A percentile compares a stretch with the other conserved stretches of the same genome.
Conservation (phyloP, 176 grass and related monocot species). For the Rhynchospora tenuis region DNA sequence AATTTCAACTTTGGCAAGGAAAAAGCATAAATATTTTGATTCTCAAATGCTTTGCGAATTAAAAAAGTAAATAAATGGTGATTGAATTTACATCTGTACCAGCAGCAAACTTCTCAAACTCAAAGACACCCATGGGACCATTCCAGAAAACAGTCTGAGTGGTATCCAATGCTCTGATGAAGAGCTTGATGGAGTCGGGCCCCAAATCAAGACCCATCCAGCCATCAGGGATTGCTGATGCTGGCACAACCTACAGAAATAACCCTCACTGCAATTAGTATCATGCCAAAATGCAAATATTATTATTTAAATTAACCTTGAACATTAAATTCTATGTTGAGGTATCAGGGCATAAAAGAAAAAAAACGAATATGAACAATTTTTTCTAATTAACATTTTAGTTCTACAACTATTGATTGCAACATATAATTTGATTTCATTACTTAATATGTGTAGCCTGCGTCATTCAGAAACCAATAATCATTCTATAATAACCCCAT, state of each 20-base stretch:
- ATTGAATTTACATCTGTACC: slow-evolving; percentile 67
- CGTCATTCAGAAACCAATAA: too few relatives aligned
- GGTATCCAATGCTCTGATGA: slow-evolving; percentile 47
- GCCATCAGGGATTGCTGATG: slow-evolving; percentile 62
- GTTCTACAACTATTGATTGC: too few relatives aligned
- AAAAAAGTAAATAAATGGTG: background rate
- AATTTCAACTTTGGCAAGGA: background rate
- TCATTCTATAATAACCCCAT: too few relatives aligned
- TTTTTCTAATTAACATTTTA: too few relatives aligned
- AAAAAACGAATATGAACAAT: background rate
- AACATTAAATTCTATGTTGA: background rate
- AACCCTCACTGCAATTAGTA: background rate
- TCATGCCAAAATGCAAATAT: background rate
- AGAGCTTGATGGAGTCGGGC: slow-evolving; percentile 71
- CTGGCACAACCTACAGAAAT: slow-evolving; percentile 53
- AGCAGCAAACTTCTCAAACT: slow-evolving; percentile 87
- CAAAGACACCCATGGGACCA: slow-evolving; percentile 96
- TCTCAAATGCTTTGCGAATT: background rate
- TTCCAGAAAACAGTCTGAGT: slow-evolving; percentile 82
- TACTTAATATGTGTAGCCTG: background rate
- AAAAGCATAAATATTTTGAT: background rate
- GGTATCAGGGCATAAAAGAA: background rate
- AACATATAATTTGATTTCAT: background rate
- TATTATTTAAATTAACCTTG: background rate
- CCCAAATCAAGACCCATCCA: slow-evolving; percentile 99